A percentile compares a stretch with the other conserved stretches of the same genome.
phyloP scores from a whole-genome alignment of 805 yeast genomes.

The Saturnispora galanensis region DNA sequence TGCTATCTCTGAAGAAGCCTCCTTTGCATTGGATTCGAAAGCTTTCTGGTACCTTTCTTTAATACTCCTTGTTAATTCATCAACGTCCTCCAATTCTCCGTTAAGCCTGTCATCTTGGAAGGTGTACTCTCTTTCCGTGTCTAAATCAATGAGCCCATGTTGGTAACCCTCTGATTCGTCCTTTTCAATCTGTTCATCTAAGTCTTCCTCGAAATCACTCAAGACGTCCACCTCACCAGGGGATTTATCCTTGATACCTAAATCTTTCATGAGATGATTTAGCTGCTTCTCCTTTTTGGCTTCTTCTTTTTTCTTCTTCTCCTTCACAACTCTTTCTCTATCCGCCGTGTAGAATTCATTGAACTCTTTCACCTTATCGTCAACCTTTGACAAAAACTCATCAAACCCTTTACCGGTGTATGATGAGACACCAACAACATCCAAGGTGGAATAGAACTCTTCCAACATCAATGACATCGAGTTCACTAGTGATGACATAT shows the following conservation, averaged over 20 bases:
- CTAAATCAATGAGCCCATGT: conserved; percentile 38
- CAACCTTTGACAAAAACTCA: conserved; percentile 78
- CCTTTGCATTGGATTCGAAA: conserved; percentile 50
- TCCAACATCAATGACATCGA: conserved; percentile 95
- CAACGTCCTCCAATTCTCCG: conserved; percentile 44
- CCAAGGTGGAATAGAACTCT: conserved; percentile 88
- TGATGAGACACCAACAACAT: conserved; percentile 87
- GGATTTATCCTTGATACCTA: conserved; percentile 49
- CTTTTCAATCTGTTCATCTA: conserved; percentile 38
- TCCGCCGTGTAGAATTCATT: conserved; percentile 75
- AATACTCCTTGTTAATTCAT: conserved; percentile 43
- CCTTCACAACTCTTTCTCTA: conserved; percentile 68
- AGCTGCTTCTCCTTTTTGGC: conserved; percentile 62
- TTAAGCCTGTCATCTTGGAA: conserved; percentile 49
- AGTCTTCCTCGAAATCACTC: conserved; percentile 35
- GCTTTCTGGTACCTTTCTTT: conserved; percentile 69
- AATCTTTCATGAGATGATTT: conserved; percentile 70
- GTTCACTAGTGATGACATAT: conserved; percentile 88
- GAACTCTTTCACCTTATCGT: conserved; percentile 79
- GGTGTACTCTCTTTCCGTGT: conserved; percentile 54
- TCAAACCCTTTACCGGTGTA: conserved; percentile 93
- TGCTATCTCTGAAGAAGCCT: conserved; percentile 57
- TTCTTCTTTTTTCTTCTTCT: conserved; percentile 69
- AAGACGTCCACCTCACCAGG: conserved; percentile 37
- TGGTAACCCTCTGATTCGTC: conserved; percentile 34